Percentiles rank a stretch among this genome's conserved stretches.
These are phyloP conservation scores for Russula griseocarnosa DNA, from an alignment of 768 basidiomycete species.

Conservation along the genomic window DNA sequence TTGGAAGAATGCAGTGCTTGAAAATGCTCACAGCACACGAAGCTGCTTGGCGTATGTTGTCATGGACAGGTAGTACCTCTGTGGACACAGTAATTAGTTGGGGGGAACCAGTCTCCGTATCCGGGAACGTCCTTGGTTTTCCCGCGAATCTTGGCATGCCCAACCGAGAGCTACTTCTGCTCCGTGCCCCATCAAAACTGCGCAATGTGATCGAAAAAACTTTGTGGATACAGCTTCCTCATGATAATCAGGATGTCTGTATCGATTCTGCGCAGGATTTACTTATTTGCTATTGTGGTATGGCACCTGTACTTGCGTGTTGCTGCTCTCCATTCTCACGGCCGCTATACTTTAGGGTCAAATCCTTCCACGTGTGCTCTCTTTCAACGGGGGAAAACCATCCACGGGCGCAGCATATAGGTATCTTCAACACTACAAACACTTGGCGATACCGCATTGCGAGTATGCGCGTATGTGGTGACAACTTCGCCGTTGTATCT, in stretches of 20 bases:
- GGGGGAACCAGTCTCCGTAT: constrained; percentile 9
- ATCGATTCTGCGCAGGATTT: constrained; percentile 12
- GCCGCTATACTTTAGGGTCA: background rate
- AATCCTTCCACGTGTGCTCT: constrained; percentile 11
- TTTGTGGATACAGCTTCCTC: constrained; percentile 5
- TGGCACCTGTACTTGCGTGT: background rate
- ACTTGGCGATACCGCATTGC: constrained; percentile 15
- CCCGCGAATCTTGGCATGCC: background rate
- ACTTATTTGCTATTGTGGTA: constrained; percentile 3
- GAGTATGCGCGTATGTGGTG: constrained; percentile 13
- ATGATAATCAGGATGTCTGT: constrained; percentile 1
- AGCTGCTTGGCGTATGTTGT: constrained; percentile 4
- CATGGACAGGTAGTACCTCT: background rate
- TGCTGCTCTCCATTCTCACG: background rate
- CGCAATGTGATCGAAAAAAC: constrained; percentile 5
- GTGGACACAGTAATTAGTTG: constrained; percentile 2
- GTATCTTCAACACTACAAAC: background rate
- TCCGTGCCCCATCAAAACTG: constrained; percentile 15
- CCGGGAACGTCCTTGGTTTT: constrained; percentile 8
- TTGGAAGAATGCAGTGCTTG: constrained; percentile 12
- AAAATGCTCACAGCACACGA: constrained; percentile 7
- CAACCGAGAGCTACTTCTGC: constrained; percentile 4
- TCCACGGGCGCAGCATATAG: constrained; percentile 2
- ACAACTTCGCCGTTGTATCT: constrained; percentile 7
- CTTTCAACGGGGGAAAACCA: background rate